A percentile compares a stretch with the other conserved stretches of the same genome.
phyloP scores from a whole-genome alignment of 192 early-diverging fungal species.

The Pilaira anomala region DNA sequence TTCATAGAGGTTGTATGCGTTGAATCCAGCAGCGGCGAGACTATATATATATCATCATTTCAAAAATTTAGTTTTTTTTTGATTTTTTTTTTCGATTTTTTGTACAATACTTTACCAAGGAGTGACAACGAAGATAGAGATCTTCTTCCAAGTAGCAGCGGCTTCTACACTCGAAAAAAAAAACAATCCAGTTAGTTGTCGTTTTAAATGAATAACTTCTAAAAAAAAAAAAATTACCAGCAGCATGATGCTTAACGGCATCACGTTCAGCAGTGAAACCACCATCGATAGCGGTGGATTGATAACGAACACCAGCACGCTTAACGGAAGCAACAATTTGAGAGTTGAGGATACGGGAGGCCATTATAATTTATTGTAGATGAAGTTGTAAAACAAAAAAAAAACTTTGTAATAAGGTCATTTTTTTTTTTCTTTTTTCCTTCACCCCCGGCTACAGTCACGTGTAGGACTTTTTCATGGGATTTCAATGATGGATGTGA shows the following conservation, averaged over 20 bases:
- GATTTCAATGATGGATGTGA: too few relatives aligned
- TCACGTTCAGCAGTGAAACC: slow-evolving; percentile 30
- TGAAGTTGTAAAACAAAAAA: neutral
- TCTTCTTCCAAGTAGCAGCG: slow-evolving; percentile 38
- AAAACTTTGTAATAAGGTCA: neutral
- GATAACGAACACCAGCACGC: slow-evolving; percentile 33
- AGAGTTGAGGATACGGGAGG: slow-evolving; percentile 3
- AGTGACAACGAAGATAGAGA: slow-evolving; percentile 37
- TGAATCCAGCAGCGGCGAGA: slow-evolving; percentile 34
- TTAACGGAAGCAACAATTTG: slow-evolving; percentile 17
- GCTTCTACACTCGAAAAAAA: slow-evolving; percentile 15
- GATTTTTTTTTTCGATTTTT: neutral
- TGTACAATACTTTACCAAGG: slow-evolving; percentile 29
- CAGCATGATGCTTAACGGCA: slow-evolving; percentile 37
- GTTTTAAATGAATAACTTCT: neutral
- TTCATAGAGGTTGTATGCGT: slow-evolving; percentile 36
- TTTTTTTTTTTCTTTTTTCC: too few relatives aligned
- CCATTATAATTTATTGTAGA: slow-evolving; percentile 11
- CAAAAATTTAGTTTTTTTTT: neutral
- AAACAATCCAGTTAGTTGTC: neutral
- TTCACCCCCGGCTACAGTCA: too few relatives aligned
- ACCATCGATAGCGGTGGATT: slow-evolving; percentile 11
- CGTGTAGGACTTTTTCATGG: too few relatives aligned
- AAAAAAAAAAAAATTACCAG: slow-evolving; percentile 17
- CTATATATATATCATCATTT: slow-evolving; percentile 5